Evolutionary conservation across 2,329 filamentous ascomycete species (phyloP), one percentile per base, ranked within the genome.

Genomic region (Sarocladiaceae sp.): DNA sequence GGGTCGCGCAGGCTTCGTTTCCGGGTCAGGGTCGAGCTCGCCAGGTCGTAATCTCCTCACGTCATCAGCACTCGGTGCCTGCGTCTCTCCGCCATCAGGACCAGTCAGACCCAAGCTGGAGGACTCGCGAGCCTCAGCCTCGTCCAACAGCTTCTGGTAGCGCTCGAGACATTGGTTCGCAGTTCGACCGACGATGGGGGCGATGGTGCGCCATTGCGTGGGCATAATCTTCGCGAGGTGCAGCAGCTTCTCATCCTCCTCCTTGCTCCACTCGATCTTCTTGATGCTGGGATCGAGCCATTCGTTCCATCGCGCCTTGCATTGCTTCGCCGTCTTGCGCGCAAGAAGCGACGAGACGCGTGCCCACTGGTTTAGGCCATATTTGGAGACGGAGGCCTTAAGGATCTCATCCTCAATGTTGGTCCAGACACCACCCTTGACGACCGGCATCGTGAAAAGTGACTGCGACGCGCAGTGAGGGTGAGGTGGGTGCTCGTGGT

Each of bases 201-300:
- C 93, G 65, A 99, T 97, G 46, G 94, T 97, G 64, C 94, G 87
- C 94, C 94, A 99, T 81, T 99, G 94, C 25, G 93, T 97, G 53
- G 94, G 94, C 87, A 99, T 96, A 73, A 99, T 79, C 80, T 97
- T 99, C 56, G 94, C 94, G 64, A 99, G 79, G 65, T 97, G 94
- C 62, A 99, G 73, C 55, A 99, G 79, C 74, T 96, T 97, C 77
- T 99, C 94, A 69, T 99, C 94, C 69, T 99, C 94, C 71, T 99
- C 94, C 65, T 94, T 89, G 67, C 90, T 96, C 93, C 94, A 99
- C 74, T 99, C 94, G 61, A 96, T 94, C 78, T 99, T 99, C 65
- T 93, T 89, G 75, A 99, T 97, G 66, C 89, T 90, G 18, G 94
- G 94, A 66, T 99, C 94, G 59, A 99, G 82, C 93, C 94, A 99